phyloP scores from a whole-genome alignment of 768 basidiomycete genomes.

The Coprinellus micaceus region DNA sequence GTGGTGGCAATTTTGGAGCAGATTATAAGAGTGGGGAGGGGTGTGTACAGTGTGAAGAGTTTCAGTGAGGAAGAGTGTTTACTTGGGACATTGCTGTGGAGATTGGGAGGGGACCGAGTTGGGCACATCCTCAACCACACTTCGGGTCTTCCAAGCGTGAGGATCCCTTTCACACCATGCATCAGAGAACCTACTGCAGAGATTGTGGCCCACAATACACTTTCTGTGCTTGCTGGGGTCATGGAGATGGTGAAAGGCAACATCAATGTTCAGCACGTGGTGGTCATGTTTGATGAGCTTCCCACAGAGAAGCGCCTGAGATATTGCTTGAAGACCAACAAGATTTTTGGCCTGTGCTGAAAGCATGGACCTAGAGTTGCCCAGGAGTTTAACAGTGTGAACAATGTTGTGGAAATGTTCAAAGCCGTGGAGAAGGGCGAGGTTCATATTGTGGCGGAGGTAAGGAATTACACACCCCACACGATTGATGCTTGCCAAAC shows the following conservation, averaged over 20 bases:
- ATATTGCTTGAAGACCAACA: slow-evolving; percentile 22
- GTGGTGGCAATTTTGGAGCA: slow-evolving; percentile 8
- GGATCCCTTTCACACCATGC: slow-evolving; percentile 17
- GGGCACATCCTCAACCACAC: slow-evolving; percentile 22
- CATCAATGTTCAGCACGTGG: slow-evolving; percentile 11
- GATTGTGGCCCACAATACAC: slow-evolving; percentile 9
- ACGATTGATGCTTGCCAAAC: too few relatives aligned
- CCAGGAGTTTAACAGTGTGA: slow-evolving; percentile 18
- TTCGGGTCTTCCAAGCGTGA: slow-evolving; percentile 12
- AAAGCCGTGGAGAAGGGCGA: slow-evolving; percentile 10
- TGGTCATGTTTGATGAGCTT: slow-evolving; percentile 29
- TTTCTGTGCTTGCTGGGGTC: not conserved
- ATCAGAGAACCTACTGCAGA: slow-evolving; percentile 5
- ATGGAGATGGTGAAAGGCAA: not conserved
- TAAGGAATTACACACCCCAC: slow-evolving; percentile 8
- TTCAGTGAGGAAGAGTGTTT: slow-evolving; percentile 21
- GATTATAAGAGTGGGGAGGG: slow-evolving; percentile 10
- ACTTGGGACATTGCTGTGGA: slow-evolving; percentile 18
- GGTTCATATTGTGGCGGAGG: slow-evolving; percentile 24
- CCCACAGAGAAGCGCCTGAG: slow-evolving; percentile 21
- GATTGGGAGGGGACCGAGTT: slow-evolving; percentile 17
- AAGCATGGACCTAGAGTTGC: slow-evolving; percentile 18
- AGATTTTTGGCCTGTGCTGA: slow-evolving; percentile 25
- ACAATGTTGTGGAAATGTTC: slow-evolving; percentile 21
- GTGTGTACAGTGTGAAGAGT: slow-evolving; percentile 19